Percentiles rank a stretch among this genome's conserved stretches.
phyloP scores from a whole-genome alignment of 345 rosid genomes.

The Capsella bursapastoris region DNA sequence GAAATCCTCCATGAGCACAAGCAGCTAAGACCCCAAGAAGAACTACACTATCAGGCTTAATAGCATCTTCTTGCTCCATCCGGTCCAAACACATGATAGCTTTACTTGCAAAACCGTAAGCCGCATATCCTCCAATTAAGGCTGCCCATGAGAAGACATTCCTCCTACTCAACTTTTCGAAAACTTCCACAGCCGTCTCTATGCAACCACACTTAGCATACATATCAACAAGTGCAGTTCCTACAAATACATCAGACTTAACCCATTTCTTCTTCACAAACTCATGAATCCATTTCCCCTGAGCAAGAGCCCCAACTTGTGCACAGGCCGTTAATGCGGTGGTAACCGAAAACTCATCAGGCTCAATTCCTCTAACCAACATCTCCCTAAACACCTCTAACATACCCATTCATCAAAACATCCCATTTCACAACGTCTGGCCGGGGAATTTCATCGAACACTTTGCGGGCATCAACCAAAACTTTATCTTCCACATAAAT shows the following conservation, averaged over 20 bases:
- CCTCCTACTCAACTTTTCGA: slow-evolving; percentile 52
- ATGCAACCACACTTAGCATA: slow-evolving; percentile 65
- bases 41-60: slow-evolving; percentile 59
- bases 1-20: slow-evolving; percentile 63
- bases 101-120: slow-evolving; percentile 51
- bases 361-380: slow-evolving; percentile 54
- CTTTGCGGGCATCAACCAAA: slow-evolving; percentile 48
- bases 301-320: slow-evolving; percentile 53
- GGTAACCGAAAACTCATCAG: slow-evolving; percentile 57
- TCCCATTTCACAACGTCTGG: slow-evolving; percentile 62
- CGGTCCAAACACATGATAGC: slow-evolving; percentile 52
- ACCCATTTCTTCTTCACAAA: slow-evolving; percentile 44
- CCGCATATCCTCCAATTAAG: slow-evolving; percentile 55
- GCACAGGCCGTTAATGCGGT: slow-evolving; percentile 63
- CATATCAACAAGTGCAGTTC: slow-evolving; percentile 68
- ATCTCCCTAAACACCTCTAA: slow-evolving; percentile 48
- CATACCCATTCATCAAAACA: slow-evolving; percentile 60
- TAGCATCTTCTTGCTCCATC: slow-evolving; percentile 50
- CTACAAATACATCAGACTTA: slow-evolving; percentile 51
- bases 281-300: slow-evolving; percentile 69
- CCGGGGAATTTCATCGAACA: slow-evolving; percentile 62
- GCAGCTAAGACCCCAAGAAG: slow-evolving; percentile 58
- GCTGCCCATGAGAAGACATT: slow-evolving; percentile 67
- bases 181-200: slow-evolving; percentile 52
- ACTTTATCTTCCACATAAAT: slow-evolving; percentile 40